Evolutionary conservation across 192 early-diverging fungal genomes (phyloP).

Genomic region (Phycomyces blakesleeanus): DNA sequence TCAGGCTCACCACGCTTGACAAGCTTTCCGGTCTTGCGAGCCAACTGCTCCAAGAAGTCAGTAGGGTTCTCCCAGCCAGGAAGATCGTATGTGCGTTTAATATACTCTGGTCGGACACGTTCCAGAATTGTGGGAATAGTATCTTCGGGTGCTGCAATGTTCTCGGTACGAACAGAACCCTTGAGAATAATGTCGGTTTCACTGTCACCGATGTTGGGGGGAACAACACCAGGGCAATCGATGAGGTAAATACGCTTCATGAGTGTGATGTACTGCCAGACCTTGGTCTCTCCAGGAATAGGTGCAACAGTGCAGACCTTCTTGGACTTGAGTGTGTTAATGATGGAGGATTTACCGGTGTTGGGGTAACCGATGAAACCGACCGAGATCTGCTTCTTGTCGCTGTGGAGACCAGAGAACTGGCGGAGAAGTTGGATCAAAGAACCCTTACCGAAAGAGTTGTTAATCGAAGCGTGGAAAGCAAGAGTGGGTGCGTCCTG

Average conservation of each 20-base stretch:
- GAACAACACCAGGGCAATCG: slow-evolving; percentile 98
- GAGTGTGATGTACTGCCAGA: slow-evolving; percentile 99
- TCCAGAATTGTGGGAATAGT: slow-evolving; percentile 79
- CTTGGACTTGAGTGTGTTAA: slow-evolving; percentile 93
- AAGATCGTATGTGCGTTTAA: slow-evolving; percentile 89
- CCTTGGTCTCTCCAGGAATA: slow-evolving; percentile 95
- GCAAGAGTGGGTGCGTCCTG: slow-evolving; percentile 93
- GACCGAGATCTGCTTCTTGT: slow-evolving; percentile 98
- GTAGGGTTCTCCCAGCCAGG: slow-evolving; percentile 77
- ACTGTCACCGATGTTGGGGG: slow-evolving; percentile 78
- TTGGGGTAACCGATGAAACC: slow-evolving; percentile 98
- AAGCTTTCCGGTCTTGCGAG: slow-evolving; percentile 82
- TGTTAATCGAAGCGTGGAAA: slow-evolving; percentile 97
- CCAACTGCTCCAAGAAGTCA: slow-evolving; percentile 92
- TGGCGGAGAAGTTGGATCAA: slow-evolving; percentile 98
- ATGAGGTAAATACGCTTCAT: slow-evolving; percentile 98
- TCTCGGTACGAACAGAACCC: slow-evolving; percentile 92
- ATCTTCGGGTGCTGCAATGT: slow-evolving; percentile 84
- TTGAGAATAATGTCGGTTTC: slow-evolving; percentile 96
- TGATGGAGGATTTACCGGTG: slow-evolving; percentile 96
- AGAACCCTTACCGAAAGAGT: slow-evolving; percentile 98
- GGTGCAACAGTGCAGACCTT: slow-evolving; percentile 99
- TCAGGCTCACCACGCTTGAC: slow-evolving; percentile 98
- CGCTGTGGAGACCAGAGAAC: slow-evolving; percentile 89
- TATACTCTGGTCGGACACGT: slow-evolving; percentile 86